Base-by-base conservation (phyloP, 1,284 basidiomycete genomes). In the Ganoderma meredithae region DNA sequence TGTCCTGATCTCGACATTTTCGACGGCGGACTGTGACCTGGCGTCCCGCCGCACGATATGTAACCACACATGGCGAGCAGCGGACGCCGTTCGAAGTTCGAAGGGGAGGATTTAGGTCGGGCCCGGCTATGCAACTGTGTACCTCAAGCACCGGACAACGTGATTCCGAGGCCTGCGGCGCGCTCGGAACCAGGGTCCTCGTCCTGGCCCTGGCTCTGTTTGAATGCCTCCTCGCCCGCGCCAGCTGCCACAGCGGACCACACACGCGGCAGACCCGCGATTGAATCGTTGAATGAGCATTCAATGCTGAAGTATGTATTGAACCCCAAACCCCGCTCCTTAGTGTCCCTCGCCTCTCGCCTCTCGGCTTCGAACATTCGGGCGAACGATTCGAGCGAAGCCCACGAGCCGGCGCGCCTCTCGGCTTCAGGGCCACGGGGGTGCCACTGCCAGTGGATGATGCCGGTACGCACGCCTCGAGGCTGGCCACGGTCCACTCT, bases 401-500 rank as follows among this genome's bases (percentile, higher is more conserved):
- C 53, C 53, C 53, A 19, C 12, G 15, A 33, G 27, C 53, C 33
- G 53, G 53, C 53, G 53, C 53, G 53, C 47, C 47, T 25, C 36
- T 49, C 1, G 52, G 2, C 52, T 22, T 3, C 49, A 44, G n/a
- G n/a, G n/a, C n/a, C n/a, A n/a, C n/a, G n/a, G n/a, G n/a, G n/a
- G n/a, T n/a, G n/a, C n/a, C n/a, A n/a, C n/a, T n/a, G n/a, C 47
- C 47, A 9, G n/a, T 49, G 47, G 41, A 6, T 22, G 31, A 55
- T 55, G 53, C 53, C 53, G 53, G 52, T 13, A 33, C 31, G 52
- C 27, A 17, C 13, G 52, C 52, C 52, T 55, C 52, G 52, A 55
- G 52, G 52, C 52, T 6, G 12, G 52, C 52, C 27, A 31, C 27
- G 27, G 52, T 36, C 36, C 36, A 36, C 36, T 36, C 9, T 8